Evolutionary conservation across 495 filamentous ascomycete genomes (phyloP).

Genomic region (Platismatia glauca): DNA sequence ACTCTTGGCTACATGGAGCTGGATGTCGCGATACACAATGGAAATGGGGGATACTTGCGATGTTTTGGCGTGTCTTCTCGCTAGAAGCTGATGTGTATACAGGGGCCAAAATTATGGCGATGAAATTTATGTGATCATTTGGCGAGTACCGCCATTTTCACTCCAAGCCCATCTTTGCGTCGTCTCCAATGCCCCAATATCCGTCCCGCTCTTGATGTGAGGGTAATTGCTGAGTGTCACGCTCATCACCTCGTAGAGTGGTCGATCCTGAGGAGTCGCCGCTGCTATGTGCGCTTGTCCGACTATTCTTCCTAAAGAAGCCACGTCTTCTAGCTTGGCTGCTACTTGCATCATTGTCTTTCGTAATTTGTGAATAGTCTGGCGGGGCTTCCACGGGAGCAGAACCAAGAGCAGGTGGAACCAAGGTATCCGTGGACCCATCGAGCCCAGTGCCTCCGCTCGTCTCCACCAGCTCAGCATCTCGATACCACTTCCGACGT

Average conservation of each 20-base stretch:
- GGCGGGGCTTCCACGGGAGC: constrained; percentile 19
- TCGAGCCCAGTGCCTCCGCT: constrained; percentile 34
- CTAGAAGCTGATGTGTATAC: neutral
- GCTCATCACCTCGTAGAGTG: constrained; percentile 40
- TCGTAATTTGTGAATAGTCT: constrained; percentile 29
- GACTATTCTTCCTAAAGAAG: constrained; percentile 26
- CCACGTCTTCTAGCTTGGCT: constrained; percentile 31
- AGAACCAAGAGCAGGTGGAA: constrained; percentile 23
- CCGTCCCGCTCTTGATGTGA: constrained; percentile 35
- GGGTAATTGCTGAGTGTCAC: constrained; percentile 32
- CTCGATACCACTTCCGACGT: constrained; percentile 89
- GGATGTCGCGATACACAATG: neutral
- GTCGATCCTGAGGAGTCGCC: constrained; percentile 37
- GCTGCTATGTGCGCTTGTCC: constrained; percentile 24
- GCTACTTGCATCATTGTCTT: constrained; percentile 21
- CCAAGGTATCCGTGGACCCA: constrained; percentile 32
- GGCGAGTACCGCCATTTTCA: constrained; percentile 22
- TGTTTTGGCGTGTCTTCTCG: neutral
- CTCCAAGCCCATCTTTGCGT: constrained; percentile 47
- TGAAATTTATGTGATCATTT: neutral
- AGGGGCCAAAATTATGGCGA: neutral
- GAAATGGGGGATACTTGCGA: neutral
- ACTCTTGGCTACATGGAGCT: neutral
- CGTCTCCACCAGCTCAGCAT: constrained; percentile 86
- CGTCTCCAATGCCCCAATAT: constrained; percentile 41